A percentile compares a stretch with the other conserved stretches of the same genome.
Evolutionary conservation across 306 rosid species (phyloP).

Genomic region (Prunus kanzakura): DNA sequence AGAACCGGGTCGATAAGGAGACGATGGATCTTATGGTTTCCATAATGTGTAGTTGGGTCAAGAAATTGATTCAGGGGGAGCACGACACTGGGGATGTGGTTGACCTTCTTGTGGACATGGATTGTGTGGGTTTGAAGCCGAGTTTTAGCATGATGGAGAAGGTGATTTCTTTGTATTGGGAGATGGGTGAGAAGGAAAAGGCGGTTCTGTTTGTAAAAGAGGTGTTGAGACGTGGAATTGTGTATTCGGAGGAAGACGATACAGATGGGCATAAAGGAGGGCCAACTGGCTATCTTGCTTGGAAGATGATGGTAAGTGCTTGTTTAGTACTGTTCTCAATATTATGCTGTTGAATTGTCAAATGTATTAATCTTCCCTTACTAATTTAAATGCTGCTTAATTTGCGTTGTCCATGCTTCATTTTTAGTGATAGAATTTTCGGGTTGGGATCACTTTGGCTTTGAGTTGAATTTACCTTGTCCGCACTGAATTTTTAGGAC

Average conservation of each 20-base stretch:
- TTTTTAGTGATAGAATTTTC: background rate
- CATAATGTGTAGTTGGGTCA: conserved; percentile 90
- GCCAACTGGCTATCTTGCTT: conserved; percentile 94
- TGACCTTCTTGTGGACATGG: conserved; percentile 95
- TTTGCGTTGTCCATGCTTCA: background rate
- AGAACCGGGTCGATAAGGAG: conserved; percentile 89
- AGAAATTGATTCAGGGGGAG: conserved; percentile 68
- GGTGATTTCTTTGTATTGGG: conserved; percentile 95
- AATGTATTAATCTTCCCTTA: background rate
- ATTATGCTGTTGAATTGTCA: background rate
- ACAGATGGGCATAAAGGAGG: conserved; percentile 76
- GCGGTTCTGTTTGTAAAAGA: conserved; percentile 71
- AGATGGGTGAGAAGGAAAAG: conserved; percentile 73
- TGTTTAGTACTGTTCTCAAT: background rate
- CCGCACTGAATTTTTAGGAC: background rate
- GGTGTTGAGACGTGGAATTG: conserved; percentile 66
- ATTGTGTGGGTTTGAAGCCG: conserved; percentile 90
- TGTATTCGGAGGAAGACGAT: conserved; percentile 38
- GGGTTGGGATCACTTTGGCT: conserved; percentile 10
- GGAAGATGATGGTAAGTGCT: conserved; percentile 93
- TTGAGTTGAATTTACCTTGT: conserved; percentile 7
- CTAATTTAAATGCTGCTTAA: background rate
- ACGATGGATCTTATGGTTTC: conserved; percentile 98
- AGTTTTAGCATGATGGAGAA: conserved; percentile 92
- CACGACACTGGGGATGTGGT: conserved; percentile 71